Evolutionary conservation across 352 stramenopile genomes (phyloP).

Genomic region (Achlya hypogyna): DNA sequence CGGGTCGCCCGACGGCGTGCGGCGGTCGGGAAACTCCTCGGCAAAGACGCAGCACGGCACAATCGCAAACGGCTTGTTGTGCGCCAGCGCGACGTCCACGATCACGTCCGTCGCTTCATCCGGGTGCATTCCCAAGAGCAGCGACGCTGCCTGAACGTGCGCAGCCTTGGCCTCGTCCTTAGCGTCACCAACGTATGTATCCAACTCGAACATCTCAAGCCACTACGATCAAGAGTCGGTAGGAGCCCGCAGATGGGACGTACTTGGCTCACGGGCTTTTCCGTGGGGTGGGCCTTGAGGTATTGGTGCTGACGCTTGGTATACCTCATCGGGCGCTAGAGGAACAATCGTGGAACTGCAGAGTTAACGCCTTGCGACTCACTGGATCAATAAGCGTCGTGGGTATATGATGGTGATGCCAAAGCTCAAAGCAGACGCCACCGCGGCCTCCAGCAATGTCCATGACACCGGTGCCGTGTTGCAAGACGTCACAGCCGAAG

Average conservation of each 20-base stretch:
- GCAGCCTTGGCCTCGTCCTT: conserved; percentile 37
- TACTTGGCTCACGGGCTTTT: background rate
- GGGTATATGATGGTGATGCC: conserved; percentile 59
- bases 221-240: background rate
- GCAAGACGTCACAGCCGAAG: conserved; percentile 45
- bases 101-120: conserved; percentile 94
- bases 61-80: conserved; percentile 90
- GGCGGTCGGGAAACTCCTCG: conserved; percentile 78
- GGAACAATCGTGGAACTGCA: background rate
- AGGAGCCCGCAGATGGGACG: background rate
- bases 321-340: conserved; percentile 69
- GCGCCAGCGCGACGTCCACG: conserved; percentile 83
- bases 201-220: conserved; percentile 45
- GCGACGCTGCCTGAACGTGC: conserved; percentile 61
- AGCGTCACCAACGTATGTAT: conserved; percentile 51
- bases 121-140: conserved; percentile 90
- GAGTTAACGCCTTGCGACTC: conserved; percentile 4
- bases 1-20: conserved; percentile 28
- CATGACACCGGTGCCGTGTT: conserved; percentile 47
- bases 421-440: conserved; percentile 74
- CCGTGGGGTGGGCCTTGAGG: conserved; percentile 27
- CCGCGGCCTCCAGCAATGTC: conserved; percentile 75
- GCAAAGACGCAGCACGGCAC: conserved; percentile 95
- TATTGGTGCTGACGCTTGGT: conserved; percentile 61
- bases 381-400: conserved; percentile 78